A percentile compares a stretch with the other conserved stretches of the same genome.
Evolutionary conservation across 2,329 filamentous ascomycete species (phyloP).

Genomic region (Ceratocystis eucalypticola): DNA sequence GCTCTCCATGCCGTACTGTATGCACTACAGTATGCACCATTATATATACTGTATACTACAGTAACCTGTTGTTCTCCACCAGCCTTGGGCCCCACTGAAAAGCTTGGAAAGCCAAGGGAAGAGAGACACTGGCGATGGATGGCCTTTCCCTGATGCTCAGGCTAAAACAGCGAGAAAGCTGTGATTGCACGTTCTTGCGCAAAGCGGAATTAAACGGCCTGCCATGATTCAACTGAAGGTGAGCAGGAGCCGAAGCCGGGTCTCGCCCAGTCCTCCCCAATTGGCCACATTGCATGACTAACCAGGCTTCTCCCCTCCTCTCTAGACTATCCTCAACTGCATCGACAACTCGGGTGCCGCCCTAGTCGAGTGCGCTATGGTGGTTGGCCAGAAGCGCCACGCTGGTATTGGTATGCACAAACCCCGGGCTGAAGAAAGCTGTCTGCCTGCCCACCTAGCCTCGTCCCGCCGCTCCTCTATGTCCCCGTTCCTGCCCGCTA

Average conservation of each 20-base stretch:
- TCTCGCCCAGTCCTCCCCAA: neutral
- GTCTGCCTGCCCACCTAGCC: constrained; percentile 15
- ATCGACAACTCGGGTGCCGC: constrained; percentile 99
- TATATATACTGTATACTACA: too few relatives aligned
- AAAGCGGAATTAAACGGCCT: constrained; percentile 21
- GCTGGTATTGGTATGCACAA: constrained; percentile 63
- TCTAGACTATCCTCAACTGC: constrained; percentile 89
- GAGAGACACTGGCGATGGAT: neutral
- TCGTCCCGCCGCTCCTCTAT: neutral
- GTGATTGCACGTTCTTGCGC: neutral
- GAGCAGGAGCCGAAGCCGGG: constrained; percentile 4
- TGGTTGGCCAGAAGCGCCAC: constrained; percentile 77
- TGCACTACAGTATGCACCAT: too few relatives aligned
- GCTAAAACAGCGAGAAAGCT: neutral
- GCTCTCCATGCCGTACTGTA: too few relatives aligned
- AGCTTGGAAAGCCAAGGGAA: neutral
- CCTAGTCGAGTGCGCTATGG: constrained; percentile 88
- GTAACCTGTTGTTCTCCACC: too few relatives aligned
- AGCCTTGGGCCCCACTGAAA: constrained; percentile 8
- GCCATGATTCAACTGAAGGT: constrained; percentile 91
- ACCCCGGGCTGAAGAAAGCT: neutral
- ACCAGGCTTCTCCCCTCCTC: constrained; percentile 8
- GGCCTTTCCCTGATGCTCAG: neutral
- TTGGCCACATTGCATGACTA: neutral
- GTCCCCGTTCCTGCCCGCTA: neutral